Base-by-base conservation (phyloP, 2,329 filamentous ascomycete genomes). In the Curvularia sp. region DNA sequence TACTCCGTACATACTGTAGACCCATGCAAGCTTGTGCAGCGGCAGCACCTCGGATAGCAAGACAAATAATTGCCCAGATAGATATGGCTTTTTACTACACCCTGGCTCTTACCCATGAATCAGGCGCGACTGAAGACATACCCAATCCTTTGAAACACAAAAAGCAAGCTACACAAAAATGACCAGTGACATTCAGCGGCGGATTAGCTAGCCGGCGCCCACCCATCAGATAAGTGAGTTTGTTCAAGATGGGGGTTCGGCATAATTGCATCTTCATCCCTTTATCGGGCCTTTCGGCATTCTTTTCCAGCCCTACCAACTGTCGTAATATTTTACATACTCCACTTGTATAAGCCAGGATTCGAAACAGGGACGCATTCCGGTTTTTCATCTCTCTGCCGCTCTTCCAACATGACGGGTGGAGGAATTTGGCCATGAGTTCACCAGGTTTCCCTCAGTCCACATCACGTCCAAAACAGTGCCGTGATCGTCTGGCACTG, bases 21-120 rank as follows among this genome's bases (percentile, higher is more conserved):
- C 20, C 33, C 15, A 15, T 55, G 46, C 22, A 24, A 24, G 22
- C 22, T 24, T 24, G 22, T 24, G 22, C 38, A 9, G 28, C 53
- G 53, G 53, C 46, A 18, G 4, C 28, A 50, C 53, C 38, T 55
- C 53, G 53, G 51, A 47, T 20, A 8, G n/a, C 13, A 20, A 33
- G 18, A 38, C 28, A 8, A 10, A 20, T 39, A 24, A 35, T 2
- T 10, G 35, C 26, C 26, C 6, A 28, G 26, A 28, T 28, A 8
- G 26, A 28, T 28, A 28, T 33, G 24, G 35, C 28, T 24, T 13
- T 20, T 30, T 5, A 35, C 15, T 5, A 35, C 15, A 38, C 15
- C 35, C 35, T 18, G 35, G 35, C 43, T 10, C 38, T 26, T 43
- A 18, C 9, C 28, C 20, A 24, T 49, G 26, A 41, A 41, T 49